Percentiles rank a stretch among this genome's conserved stretches.
Evolutionary conservation across 352 stramenopile species (phyloP).

Genomic region (Pythium rhizo-oryzae): DNA sequence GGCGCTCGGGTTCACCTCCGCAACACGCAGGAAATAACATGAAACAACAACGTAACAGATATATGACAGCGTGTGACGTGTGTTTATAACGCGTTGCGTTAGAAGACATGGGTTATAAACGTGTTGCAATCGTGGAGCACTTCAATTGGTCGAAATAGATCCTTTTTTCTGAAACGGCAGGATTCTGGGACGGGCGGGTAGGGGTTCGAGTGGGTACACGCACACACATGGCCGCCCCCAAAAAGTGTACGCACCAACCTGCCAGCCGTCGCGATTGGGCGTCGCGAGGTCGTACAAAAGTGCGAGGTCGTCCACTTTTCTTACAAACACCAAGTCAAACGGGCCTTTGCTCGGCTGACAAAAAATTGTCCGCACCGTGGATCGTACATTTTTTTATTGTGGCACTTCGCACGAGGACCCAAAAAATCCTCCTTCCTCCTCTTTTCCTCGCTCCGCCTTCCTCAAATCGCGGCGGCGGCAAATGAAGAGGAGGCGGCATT

Average conservation of each 20-base stretch:
- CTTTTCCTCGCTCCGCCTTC: not conserved
- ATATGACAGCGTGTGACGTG: too few relatives aligned
- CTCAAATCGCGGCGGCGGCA: too few relatives aligned
- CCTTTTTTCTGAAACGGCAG: slow-evolving; percentile 17
- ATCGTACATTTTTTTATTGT: slow-evolving; percentile 30
- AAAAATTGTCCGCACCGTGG: slow-evolving; percentile 29
- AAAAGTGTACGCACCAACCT: slow-evolving; percentile 31
- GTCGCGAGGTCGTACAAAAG: slow-evolving; percentile 25
- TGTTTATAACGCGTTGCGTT: not conserved
- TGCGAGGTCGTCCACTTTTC: slow-evolving; percentile 34
- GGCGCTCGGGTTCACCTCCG: slow-evolving; percentile 11
- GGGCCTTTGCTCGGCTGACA: not conserved
- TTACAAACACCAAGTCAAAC: slow-evolving; percentile 40
- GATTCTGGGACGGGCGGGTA: not conserved
- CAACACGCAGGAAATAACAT: not conserved
- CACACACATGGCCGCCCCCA: not conserved
- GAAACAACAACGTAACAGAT: too few relatives aligned
- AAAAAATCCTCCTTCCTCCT: not conserved
- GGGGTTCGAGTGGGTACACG: not conserved
- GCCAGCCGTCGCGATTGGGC: not conserved
- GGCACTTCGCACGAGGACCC: not conserved
- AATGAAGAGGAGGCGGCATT: slow-evolving; percentile 41
- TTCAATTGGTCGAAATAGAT: slow-evolving; percentile 12
- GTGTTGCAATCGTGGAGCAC: slow-evolving; percentile 12
- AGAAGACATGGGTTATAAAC: not conserved